Conservation (phyloP, 805 yeast genomes). For the Kazachstania africana region DNA sequence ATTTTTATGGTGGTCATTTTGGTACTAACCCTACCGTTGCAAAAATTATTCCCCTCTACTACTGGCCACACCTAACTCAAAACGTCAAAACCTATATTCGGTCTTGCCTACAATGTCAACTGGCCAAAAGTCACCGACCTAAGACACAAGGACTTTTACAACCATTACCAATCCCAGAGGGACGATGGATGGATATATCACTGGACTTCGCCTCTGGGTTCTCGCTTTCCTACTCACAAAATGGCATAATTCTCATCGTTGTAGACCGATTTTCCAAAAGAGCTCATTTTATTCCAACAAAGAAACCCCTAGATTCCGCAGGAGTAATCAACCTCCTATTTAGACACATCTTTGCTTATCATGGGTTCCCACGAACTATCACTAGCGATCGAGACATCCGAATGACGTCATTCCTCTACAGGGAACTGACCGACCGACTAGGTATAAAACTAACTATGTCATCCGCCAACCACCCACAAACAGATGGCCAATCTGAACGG, state of each 20-base stretch:
- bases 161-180: constrained; percentile 7
- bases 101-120: constrained; percentile 5
- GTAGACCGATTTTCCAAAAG: constrained; percentile 10
- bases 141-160: constrained; percentile 3
- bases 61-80: constrained; percentile 3
- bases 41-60: constrained; percentile 3
- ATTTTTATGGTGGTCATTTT: constrained; percentile 7
- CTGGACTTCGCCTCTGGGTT: constrained; percentile 11
- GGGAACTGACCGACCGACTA: not conserved
- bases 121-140: constrained; percentile 2
- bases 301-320: constrained; percentile 4
- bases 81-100: constrained; percentile 1
- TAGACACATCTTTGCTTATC: constrained; percentile 6
- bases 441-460: constrained; percentile 2
- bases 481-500: constrained; percentile 5
- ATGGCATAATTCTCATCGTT: constrained; percentile 9
- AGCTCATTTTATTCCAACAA: constrained; percentile 6
- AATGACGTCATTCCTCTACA: not conserved
- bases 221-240: constrained; percentile 2
- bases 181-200: constrained; percentile 11
- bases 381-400: constrained; percentile 3
- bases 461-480: constrained; percentile 3
- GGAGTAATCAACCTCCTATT: constrained; percentile 7
- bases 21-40: constrained; percentile 3
- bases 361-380: constrained; percentile 6